Conservation (phyloP, 768 basidiomycete genomes). For the Xerocomellus chrysenteron region DNA sequence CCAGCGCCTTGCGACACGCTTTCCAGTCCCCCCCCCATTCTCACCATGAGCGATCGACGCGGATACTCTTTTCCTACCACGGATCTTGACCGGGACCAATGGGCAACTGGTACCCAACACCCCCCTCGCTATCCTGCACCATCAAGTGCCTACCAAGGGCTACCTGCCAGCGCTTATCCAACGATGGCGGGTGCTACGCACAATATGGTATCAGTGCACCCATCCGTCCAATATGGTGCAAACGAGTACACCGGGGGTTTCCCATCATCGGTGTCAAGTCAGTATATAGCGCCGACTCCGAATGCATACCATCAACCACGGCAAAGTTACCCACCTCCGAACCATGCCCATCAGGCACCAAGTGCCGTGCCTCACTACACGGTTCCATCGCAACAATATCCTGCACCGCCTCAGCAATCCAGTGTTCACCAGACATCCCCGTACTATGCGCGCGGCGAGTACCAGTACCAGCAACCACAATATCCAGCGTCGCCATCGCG, state of each 20-base stretch:
- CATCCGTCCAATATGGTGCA: conserved; percentile 23
- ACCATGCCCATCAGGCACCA: conserved; percentile 33
- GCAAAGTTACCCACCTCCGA: conserved; percentile 26
- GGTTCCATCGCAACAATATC: conserved; percentile 31
- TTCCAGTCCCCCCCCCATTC: conserved; percentile 7
- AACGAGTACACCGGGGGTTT: conserved; percentile 21
- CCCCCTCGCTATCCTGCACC: conserved; percentile 24
- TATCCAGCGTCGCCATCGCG: conserved; percentile 59
- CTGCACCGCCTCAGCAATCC: conserved; percentile 23
- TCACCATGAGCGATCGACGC: conserved; percentile 31
- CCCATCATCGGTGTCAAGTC: conserved; percentile 16
- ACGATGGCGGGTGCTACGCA: conserved; percentile 14
- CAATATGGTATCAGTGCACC: conserved; percentile 19
- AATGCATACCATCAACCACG: conserved; percentile 26
- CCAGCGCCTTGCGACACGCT: conserved; percentile 9
- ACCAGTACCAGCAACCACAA: conserved; percentile 35
- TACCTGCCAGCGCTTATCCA: conserved; percentile 20
- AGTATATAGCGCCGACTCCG: conserved; percentile 19
- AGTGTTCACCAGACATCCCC: conserved; percentile 26
- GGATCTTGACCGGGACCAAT: conserved; percentile 25
- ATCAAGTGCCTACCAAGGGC: conserved; percentile 22
- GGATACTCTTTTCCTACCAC: conserved; percentile 26
- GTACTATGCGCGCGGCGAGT: conserved; percentile 36
- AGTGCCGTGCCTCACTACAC: conserved; percentile 33
- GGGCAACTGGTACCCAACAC: conserved; percentile 22